A percentile compares a stretch with the other conserved stretches of the same genome.
phyloP scores from a whole-genome alignment of 371 early-diverging fungal genomes.

The Mucor irregularis region DNA sequence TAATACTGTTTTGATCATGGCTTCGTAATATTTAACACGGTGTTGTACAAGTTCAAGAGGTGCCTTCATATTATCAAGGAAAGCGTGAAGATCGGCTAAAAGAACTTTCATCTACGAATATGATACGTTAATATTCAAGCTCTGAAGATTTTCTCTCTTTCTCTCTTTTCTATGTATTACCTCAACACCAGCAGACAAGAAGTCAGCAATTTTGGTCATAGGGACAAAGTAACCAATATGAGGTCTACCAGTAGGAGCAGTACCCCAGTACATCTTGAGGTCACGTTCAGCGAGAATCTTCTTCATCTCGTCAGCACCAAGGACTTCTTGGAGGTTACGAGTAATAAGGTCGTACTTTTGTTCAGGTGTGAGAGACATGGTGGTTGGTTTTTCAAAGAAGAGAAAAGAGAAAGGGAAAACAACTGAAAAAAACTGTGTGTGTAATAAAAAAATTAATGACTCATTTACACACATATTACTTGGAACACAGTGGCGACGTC shows the following conservation, averaged over 20 bases:
- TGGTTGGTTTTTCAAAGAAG: neutral
- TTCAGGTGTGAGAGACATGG: conserved; percentile 56
- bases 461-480: neutral
- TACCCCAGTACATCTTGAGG: conserved; percentile 99
- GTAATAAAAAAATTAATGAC: conserved; percentile 9
- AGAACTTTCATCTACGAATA: conserved; percentile 84
- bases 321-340: conserved; percentile 95
- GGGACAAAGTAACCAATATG: conserved; percentile 99
- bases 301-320: conserved; percentile 92
- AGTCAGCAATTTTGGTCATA: conserved; percentile 98
- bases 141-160: too few relatives aligned
- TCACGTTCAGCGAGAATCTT: conserved; percentile 88
- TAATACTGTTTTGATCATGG: conserved; percentile 91
- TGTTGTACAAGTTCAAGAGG: conserved; percentile 90
- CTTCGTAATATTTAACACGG: conserved; percentile 96
- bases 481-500: neutral
- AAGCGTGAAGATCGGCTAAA: conserved; percentile 98
- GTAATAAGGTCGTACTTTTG: conserved; percentile 90
- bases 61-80: conserved; percentile 99
- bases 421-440: neutral
- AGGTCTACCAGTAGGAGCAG: conserved; percentile 98
- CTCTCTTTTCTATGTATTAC: conserved; percentile 15
- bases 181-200: conserved; percentile 87
- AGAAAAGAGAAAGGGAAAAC: conserved; percentile 2
- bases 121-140: too few relatives aligned